phyloP scores from a whole-genome alignment of 371 early-diverging fungal species.

The Mortierella sp. region DNA sequence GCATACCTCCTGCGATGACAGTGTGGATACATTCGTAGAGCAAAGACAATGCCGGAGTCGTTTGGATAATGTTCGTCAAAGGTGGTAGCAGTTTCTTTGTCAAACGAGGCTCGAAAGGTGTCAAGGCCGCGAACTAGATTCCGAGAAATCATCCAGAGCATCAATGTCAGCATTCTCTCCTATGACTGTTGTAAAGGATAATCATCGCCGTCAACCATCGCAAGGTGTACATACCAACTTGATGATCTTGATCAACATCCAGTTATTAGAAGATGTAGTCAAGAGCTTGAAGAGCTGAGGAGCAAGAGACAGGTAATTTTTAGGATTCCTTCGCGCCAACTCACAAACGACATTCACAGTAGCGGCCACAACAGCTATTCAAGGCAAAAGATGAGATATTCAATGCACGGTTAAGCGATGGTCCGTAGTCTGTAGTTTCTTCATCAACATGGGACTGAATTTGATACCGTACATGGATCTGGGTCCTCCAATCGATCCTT shows the following conservation, averaged over 20 bases:
- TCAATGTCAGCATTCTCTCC: neutral
- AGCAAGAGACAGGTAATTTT: constrained; percentile 90
- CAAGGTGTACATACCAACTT: constrained; percentile 92
- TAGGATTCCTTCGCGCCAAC: constrained; percentile 90
- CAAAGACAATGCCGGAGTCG: constrained; percentile 92
- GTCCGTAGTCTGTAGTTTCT: no score
- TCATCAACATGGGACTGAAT: neutral
- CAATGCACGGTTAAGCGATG: no score
- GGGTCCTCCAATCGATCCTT: constrained; percentile 92
- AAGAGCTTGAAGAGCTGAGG: constrained; percentile 92
- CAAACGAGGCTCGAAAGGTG: constrained; percentile 93
- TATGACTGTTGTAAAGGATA: neutral
- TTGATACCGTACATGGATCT: constrained; percentile 80
- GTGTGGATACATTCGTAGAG: constrained; percentile 96
- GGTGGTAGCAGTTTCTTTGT: constrained; percentile 90
- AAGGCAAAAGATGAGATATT: neutral
- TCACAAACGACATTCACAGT: constrained; percentile 96
- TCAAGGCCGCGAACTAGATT: constrained; percentile 87
- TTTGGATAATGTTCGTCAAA: constrained; percentile 84
- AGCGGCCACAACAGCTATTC: constrained; percentile 86
- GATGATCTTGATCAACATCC: constrained; percentile 98
- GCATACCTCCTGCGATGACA: constrained; percentile 89
- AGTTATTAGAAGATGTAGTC: constrained; percentile 91
- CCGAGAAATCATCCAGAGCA: neutral
- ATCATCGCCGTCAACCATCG: no score